Percentiles rank a stretch among this genome's conserved stretches.
phyloP scores from a whole-genome alignment of 1,139 yeast species.

The Eremothecium sinecaudum region DNA sequence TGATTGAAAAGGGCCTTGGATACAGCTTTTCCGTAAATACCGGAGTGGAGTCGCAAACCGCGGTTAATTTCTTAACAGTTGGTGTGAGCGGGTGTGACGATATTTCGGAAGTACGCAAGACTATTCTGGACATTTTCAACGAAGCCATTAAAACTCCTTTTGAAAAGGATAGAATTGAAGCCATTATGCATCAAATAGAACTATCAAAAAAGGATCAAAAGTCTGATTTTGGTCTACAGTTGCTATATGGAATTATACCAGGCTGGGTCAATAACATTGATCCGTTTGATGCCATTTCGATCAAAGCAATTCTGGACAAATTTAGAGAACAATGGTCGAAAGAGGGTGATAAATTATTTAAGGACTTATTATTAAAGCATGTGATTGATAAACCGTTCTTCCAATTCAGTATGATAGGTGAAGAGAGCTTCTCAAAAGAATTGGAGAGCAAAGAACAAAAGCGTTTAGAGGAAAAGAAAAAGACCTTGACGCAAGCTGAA shows the following conservation, averaged over 20 bases:
- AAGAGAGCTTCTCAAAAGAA: constrained; percentile 41
- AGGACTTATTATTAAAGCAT: constrained; percentile 45
- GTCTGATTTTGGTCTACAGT: constrained; percentile 79
- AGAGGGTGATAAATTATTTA: constrained; percentile 51
- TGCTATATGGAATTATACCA: constrained; percentile 65
- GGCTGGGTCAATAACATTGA: constrained; percentile 76
- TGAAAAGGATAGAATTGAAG: constrained; percentile 61
- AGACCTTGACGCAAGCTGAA: constrained; percentile 45
- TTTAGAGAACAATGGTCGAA: constrained; percentile 52
- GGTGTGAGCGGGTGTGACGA: constrained; percentile 75
- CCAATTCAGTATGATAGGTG: constrained; percentile 70
- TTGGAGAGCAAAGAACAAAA: constrained; percentile 46
- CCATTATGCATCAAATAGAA: constrained; percentile 82
- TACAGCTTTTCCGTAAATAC: constrained; percentile 82
- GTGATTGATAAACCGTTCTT: constrained; percentile 50
- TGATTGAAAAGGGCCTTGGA: constrained; percentile 78
- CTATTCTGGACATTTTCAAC: constrained; percentile 39
- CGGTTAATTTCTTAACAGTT: constrained; percentile 66
- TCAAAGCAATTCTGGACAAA: constrained; percentile 47
- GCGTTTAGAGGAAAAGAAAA: constrained; percentile 41
- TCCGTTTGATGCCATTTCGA: constrained; percentile 57
- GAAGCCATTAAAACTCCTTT: constrained; percentile 42
- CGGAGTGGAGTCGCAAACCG: constrained; percentile 79
- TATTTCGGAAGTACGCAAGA: constrained; percentile 38
- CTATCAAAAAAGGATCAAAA: constrained; percentile 75